Evolutionary conservation across 1,284 basidiomycete genomes (phyloP), one percentile per base, ranked within the genome.

Genomic region (Trichosporon ovoides): DNA sequence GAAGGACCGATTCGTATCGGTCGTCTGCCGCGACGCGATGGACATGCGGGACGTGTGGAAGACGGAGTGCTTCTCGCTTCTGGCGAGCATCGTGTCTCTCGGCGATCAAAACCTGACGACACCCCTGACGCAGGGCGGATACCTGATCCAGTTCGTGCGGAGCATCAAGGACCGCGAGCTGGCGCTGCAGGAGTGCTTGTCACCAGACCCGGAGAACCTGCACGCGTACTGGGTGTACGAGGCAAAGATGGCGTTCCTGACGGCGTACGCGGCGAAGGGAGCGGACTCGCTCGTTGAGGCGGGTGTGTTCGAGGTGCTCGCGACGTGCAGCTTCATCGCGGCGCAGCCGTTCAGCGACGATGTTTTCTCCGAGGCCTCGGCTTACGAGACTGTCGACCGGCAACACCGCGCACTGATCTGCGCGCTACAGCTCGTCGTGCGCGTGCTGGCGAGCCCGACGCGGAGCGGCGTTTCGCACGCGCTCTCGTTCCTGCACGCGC

Each of bases 11-110:
- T 78, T 98, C 19, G 81, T 94, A 0, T 78, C 85, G 0, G 81
- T 86, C n/a, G 80, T 97, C 28, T 86, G 89, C 36, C 83, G 91
- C 18, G 95, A 98, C 71, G 93, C 92, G 1, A 88, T 94, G 58
- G 93, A 97, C 67, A 93, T 92, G 11, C 85, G 88, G 31, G 93
- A 97, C 72, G 89, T 98, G 0, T 97, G 94, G 93, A 91, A 93
- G 78, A 95, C 94, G n/a, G 69, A 76, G 60, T 18, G 86, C 94
- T 28, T 88, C 90, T 18, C 65, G 52, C 64, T 68, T 20, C 65
- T 56, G 79, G 87, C 62, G 72, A 68, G 63, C n/a, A 62, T 76
- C 52, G 75, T 89, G 1, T 87, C 84, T 24, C 83, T 82, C 13
- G 72, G 79, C 57, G 87, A 89, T 66, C 85, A 83, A 69, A 83